Percentiles rank a stretch among this genome's conserved stretches.
These are phyloP conservation scores for Suillus luteus DNA, from an alignment of 768 basidiomycete genomes.

Conservation along the genomic window DNA sequence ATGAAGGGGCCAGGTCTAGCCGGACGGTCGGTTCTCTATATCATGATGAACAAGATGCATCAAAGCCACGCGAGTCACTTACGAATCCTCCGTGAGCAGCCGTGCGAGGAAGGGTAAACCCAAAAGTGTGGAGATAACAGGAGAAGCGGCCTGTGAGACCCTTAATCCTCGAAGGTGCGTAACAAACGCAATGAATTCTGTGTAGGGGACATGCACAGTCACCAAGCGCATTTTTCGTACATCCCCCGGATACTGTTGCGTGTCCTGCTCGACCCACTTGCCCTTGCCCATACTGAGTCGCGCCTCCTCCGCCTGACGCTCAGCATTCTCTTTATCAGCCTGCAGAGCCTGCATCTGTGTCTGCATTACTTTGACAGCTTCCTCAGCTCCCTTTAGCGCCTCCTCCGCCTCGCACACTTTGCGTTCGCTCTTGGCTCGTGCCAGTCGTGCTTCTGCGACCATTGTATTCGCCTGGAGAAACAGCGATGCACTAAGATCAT, in stretches of 20 bases:
- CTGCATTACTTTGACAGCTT: slow-evolving; percentile 83
- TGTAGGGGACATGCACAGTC: slow-evolving; percentile 72
- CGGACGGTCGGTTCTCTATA: slow-evolving; percentile 88
- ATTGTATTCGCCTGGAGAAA: slow-evolving; percentile 95
- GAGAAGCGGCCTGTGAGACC: slow-evolving; percentile 55
- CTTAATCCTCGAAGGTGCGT: slow-evolving; percentile 75
- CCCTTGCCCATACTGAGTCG: slow-evolving; percentile 62
- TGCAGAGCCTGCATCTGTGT: slow-evolving; percentile 77
- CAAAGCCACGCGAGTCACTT: slow-evolving; percentile 37
- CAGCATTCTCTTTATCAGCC: slow-evolving; percentile 64
- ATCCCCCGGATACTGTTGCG: slow-evolving; percentile 20
- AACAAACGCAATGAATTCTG: slow-evolving; percentile 79
- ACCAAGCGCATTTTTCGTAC: slow-evolving; percentile 48
- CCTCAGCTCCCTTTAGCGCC: slow-evolving; percentile 81
- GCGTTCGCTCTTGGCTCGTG: slow-evolving; percentile 64
- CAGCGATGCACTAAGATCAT: slow-evolving; percentile 87
- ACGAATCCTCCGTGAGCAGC: slow-evolving; percentile 83
- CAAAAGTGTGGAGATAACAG: slow-evolving; percentile 73
- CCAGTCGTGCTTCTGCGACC: slow-evolving; percentile 91
- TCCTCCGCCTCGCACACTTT: slow-evolving; percentile 77
- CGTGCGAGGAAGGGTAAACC: slow-evolving; percentile 78
- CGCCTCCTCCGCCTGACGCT: slow-evolving; percentile 53
- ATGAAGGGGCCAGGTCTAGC: slow-evolving; percentile 88
- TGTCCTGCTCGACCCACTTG: slow-evolving; percentile 57
- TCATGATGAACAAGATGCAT: slow-evolving; percentile 15